phyloP scores from a whole-genome alignment of 2,329 filamentous ascomycete species.

The Coleophoma cylindrospora region DNA sequence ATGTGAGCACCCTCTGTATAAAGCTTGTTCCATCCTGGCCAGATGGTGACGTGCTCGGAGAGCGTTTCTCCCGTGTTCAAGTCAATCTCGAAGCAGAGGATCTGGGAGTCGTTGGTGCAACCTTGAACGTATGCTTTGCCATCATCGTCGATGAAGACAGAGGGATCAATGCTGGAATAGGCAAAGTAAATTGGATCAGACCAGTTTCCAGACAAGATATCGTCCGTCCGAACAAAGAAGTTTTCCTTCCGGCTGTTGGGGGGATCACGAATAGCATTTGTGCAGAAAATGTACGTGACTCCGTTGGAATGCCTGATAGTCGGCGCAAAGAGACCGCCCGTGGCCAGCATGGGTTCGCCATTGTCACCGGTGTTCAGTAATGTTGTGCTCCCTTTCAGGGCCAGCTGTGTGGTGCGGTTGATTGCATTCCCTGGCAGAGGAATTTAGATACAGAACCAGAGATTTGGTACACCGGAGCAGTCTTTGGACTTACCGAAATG shows the following conservation, averaged over 20 bases:
- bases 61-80: slow-evolving; percentile 14
- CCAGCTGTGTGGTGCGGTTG: not conserved
- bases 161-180: slow-evolving; percentile 38
- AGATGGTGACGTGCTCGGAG: slow-evolving; percentile 19
- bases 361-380: not conserved
- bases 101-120: slow-evolving; percentile 9
- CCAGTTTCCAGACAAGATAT: slow-evolving; percentile 23
- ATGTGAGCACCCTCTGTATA: slow-evolving; percentile 37
- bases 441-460: not conserved
- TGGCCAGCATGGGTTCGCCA: not conserved
- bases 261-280: not conserved
- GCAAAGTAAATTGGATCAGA: slow-evolving; percentile 30
- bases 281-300: not conserved
- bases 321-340: not conserved
- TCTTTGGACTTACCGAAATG: slow-evolving; percentile 2
- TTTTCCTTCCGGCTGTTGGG: slow-evolving; percentile 7
- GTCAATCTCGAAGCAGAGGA: slow-evolving; percentile 14
- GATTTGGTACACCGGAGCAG: not conserved
- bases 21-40: slow-evolving; percentile 23
- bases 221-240: slow-evolving; percentile 21
- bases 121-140: slow-evolving; percentile 29
- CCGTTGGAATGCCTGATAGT: not conserved
- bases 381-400: not conserved
- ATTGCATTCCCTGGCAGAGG: not conserved
- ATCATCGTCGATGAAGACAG: slow-evolving; percentile 41